Conservation (phyloP, 345 rosid species). For the Eucalyptus erythrocorys region DNA sequence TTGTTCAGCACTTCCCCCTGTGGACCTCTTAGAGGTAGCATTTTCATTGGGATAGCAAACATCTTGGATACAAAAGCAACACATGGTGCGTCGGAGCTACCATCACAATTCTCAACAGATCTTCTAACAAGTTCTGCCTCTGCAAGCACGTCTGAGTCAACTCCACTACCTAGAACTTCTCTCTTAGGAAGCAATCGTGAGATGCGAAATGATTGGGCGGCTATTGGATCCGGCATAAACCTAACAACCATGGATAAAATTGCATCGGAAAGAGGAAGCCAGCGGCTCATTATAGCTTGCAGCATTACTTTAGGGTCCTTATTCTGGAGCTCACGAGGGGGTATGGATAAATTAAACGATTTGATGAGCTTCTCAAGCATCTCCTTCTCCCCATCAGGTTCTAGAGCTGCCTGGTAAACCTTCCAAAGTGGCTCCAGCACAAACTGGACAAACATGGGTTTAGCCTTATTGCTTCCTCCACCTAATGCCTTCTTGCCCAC, state of each 20-base stretch:
- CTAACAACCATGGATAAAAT: slow-evolving; percentile 83
- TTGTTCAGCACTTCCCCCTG: slow-evolving; percentile 53
- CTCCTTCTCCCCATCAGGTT: slow-evolving; percentile 51
- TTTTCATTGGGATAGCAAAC: slow-evolving; percentile 78
- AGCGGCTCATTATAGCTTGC: slow-evolving; percentile 77
- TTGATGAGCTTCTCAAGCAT: slow-evolving; percentile 62
- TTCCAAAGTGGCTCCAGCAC: slow-evolving; percentile 95
- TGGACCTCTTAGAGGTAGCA: slow-evolving; percentile 68
- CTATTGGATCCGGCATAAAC: slow-evolving; percentile 73
- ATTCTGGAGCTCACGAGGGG: slow-evolving; percentile 77
- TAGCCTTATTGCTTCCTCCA: slow-evolving; percentile 40
- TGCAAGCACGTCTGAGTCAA: slow-evolving; percentile 31
- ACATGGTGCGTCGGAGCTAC: slow-evolving; percentile 50
- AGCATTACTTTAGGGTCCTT: slow-evolving; percentile 79
- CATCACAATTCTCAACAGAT: slow-evolving; percentile 69
- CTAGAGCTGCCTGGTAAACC: slow-evolving; percentile 67
- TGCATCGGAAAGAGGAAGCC: slow-evolving; percentile 91
- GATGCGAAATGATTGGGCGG: slow-evolving; percentile 59
- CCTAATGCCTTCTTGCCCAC: slow-evolving; percentile 61
- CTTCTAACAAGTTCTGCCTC: slow-evolving; percentile 70
- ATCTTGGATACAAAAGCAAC: slow-evolving; percentile 89
- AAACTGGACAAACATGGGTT: slow-evolving; percentile 93
- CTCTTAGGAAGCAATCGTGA: slow-evolving; percentile 72
- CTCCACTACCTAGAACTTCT: slow-evolving; percentile 25
- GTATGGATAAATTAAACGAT: slow-evolving; percentile 54